Percentiles rank a stretch among this genome's conserved stretches.
These are phyloP conservation scores for Candida sonorensis DNA, from an alignment of 805 yeast species.

Conservation along the genomic window DNA sequence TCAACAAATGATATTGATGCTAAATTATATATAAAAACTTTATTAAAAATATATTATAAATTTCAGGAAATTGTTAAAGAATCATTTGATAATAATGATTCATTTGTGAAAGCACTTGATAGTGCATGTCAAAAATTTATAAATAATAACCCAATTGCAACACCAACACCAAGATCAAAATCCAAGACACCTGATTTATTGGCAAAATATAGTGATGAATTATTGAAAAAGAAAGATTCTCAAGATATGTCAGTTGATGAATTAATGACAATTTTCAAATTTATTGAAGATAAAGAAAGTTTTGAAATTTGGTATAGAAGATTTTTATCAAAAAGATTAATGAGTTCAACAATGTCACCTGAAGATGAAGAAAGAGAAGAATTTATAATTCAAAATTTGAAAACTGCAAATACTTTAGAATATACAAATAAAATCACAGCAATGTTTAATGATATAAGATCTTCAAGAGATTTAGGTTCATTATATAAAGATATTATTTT, in stretches of 20 bases:
- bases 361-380: conserved; percentile 84
- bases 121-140: conserved; percentile 81
- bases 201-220: conserved; percentile 81
- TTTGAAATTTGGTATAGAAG: conserved; percentile 92
- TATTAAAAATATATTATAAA: conserved; percentile 62
- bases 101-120: conserved; percentile 82
- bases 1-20: conserved; percentile 47
- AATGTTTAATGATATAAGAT: conserved; percentile 91
- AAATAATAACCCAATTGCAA: conserved; percentile 76
- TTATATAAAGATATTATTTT: conserved; percentile 20
- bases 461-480: conserved; percentile 69
- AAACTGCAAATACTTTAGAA: conserved; percentile 84
- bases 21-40: conserved; percentile 68
- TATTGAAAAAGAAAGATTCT: conserved; percentile 68
- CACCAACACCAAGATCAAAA: conserved; percentile 46
- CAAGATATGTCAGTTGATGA: conserved; percentile 76
- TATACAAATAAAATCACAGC: conserved; percentile 90
- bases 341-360: conserved; percentile 66
- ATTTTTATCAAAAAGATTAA: conserved; percentile 79
- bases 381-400: conserved; percentile 73
- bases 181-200: conserved; percentile 90
- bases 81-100: conserved; percentile 68
- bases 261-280: conserved; percentile 79
- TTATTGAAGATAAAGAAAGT: conserved; percentile 88
- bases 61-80: conserved; percentile 57